Evolutionary conservation across 768 basidiomycete genomes (phyloP).

Genomic region (Chiua virens): DNA sequence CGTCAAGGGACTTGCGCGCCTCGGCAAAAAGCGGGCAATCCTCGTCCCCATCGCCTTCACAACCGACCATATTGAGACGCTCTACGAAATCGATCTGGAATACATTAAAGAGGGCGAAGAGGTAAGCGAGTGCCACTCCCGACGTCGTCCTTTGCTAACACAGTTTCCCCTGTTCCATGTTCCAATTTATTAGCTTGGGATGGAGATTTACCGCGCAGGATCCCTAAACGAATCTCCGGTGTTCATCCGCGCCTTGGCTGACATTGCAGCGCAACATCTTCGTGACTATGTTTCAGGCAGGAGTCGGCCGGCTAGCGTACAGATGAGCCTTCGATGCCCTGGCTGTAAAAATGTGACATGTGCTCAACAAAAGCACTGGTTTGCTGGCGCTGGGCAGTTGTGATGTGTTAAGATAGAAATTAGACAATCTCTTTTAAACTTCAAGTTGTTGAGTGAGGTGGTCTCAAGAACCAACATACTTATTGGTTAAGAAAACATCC

Average conservation of each 20-base stretch:
- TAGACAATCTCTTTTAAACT: too few species aligned
- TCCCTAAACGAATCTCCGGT: constrained; percentile 95
- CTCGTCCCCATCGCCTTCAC: constrained; percentile 98
- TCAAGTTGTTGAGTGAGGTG: too few species aligned
- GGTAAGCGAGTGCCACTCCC: constrained; percentile 46
- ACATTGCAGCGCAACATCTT: constrained; percentile 83
- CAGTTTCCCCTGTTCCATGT: constrained; percentile 3
- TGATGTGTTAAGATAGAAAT: constrained; percentile 23
- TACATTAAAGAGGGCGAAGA: constrained; percentile 88
- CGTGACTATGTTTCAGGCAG: constrained; percentile 56
- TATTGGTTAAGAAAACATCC: too few species aligned
- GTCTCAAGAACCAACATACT: too few species aligned
- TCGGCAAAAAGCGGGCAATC: constrained; percentile 74
- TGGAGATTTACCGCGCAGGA: constrained; percentile 85
- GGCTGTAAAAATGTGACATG: constrained; percentile 92
- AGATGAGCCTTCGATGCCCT: constrained; percentile 87
- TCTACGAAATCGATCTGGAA: constrained; percentile 95
- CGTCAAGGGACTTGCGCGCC: constrained; percentile 78
- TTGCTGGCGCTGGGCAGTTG: constrained; percentile 68
- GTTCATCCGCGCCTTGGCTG: constrained; percentile 92
- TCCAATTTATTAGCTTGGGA: constrained; percentile 65
- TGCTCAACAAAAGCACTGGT: constrained; percentile 85
- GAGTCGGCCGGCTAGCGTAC: constrained; percentile 64
- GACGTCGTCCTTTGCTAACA: neutral
- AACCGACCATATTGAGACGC: constrained; percentile 97